These are phyloP conservation scores for Fusarium dlaminii DNA, from an alignment of 2,329 filamentous ascomycete genomes.

Conservation along the genomic window DNA sequence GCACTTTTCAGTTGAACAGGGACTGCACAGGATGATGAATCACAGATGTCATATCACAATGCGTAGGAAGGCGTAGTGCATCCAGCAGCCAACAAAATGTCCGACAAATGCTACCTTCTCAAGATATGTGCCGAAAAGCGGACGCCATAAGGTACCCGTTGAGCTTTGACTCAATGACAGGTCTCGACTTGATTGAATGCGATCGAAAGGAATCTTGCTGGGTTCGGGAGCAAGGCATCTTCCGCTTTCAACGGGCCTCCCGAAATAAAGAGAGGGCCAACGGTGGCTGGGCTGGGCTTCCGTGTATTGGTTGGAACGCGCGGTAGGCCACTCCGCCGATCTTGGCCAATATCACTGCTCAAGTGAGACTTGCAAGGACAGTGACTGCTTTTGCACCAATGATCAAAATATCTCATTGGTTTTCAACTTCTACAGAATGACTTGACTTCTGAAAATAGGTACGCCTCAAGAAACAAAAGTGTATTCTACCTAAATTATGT, in stretches of 20 bases:
- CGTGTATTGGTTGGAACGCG: not conserved
- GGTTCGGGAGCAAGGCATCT: not conserved
- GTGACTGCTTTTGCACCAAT: not conserved
- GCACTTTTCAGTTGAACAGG: constrained; percentile 1
- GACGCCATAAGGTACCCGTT: not conserved
- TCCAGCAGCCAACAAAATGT: not conserved
- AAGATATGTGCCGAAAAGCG: not conserved
- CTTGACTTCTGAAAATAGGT: not conserved
- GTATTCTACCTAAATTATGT: not conserved
- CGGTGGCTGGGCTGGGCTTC: not conserved
- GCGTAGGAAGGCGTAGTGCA: not conserved
- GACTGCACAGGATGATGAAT: not conserved
- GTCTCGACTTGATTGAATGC: not conserved
- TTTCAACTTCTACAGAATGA: not conserved
- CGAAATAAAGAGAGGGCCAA: not conserved
- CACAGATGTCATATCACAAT: not conserved
- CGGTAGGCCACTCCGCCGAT: not conserved
- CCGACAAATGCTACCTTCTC: not conserved
- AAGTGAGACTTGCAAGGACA: not conserved
- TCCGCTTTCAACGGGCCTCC: constrained; percentile 13
- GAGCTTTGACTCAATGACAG: not conserved
- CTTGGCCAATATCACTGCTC: not conserved
- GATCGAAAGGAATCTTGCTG: not conserved
- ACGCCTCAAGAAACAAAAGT: not conserved
- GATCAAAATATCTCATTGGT: not conserved